Evolutionary conservation across 495 filamentous ascomycete species (phyloP).

Genomic region (Thozetella sp.): DNA sequence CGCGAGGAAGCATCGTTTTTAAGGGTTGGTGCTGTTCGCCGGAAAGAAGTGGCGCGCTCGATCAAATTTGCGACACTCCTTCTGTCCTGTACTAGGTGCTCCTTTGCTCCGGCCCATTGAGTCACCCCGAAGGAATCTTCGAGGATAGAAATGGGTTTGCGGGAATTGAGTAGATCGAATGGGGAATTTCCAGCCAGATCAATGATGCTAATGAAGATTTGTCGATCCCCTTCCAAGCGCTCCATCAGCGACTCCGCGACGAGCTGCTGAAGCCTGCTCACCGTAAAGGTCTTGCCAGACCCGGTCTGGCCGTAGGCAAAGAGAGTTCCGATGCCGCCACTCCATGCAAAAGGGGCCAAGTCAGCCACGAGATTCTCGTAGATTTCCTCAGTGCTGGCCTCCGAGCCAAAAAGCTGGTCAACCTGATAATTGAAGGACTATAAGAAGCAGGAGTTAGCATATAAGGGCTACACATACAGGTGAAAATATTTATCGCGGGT

Average conservation of each 20-base stretch:
- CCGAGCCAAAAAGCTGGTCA: conserved; percentile 17
- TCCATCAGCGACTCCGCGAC: conserved; percentile 21
- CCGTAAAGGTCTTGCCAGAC: conserved; percentile 48
- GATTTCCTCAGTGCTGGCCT: conserved; percentile 13
- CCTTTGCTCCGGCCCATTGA: conserved; percentile 15
- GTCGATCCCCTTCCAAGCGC: conserved; percentile 18
- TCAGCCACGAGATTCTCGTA: conserved; percentile 17
- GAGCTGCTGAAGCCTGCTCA: conserved; percentile 22
- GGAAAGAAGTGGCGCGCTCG: too few relatives aligned
- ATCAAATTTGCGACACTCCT: background rate
- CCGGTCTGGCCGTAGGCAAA: conserved; percentile 52
- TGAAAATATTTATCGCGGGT: too few relatives aligned
- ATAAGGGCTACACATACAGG: background rate
- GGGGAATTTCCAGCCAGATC: conserved; percentile 6
- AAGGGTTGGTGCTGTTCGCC: too few relatives aligned
- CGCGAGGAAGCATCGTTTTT: conserved; percentile 42
- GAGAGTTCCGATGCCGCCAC: conserved; percentile 26
- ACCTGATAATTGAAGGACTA: conserved; percentile 18
- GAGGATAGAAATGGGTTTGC: conserved; percentile 9
- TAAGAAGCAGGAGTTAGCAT: background rate
- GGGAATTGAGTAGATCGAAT: conserved; percentile 6
- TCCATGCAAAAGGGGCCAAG: conserved; percentile 23
- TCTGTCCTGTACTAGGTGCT: background rate
- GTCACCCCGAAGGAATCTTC: conserved; percentile 19
- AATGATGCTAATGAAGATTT: conserved; percentile 15